Percentiles rank a stretch among this genome's conserved stretches.
Evolutionary conservation across 1,284 basidiomycete species (phyloP).

Genomic region (Naganishia sp.): DNA sequence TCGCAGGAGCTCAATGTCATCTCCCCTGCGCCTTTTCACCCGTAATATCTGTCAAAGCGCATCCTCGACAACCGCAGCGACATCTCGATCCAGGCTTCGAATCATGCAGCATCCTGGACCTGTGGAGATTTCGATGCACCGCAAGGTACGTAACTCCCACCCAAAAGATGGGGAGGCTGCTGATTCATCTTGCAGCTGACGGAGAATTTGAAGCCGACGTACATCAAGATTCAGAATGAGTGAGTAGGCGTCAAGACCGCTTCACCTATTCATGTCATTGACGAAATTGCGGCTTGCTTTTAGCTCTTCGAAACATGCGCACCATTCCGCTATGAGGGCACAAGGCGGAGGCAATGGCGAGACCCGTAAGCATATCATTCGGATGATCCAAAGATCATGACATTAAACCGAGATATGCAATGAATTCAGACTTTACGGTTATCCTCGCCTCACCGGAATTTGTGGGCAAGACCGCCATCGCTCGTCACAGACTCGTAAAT

Average conservation of each 20-base stretch:
- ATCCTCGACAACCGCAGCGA: neutral
- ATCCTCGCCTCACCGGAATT: conserved; percentile 50
- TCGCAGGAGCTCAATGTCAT: conserved; percentile 15
- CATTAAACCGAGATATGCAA: neutral
- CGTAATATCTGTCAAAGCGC: conserved; percentile 20
- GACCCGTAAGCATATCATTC: conserved; percentile 44
- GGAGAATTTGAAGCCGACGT: conserved; percentile 46
- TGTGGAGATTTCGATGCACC: conserved; percentile 49
- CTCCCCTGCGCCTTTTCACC: conserved; percentile 11
- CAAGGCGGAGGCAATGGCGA: conserved; percentile 51
- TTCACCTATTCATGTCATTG: too few species aligned
- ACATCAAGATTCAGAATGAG: conserved; percentile 52
- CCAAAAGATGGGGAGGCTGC: neutral
- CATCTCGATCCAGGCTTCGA: conserved; percentile 16
- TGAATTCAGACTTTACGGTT: conserved; percentile 51
- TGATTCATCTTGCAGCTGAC: conserved; percentile 39
- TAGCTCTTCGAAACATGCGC: conserved; percentile 50
- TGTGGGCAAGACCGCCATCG: conserved; percentile 48
- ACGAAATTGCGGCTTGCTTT: neutral
- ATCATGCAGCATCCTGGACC: conserved; percentile 45
- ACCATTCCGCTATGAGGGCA: conserved; percentile 52
- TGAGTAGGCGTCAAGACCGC: conserved; percentile 3
- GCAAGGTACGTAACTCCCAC: conserved; percentile 42
- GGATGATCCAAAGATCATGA: neutral
- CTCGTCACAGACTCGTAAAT: conserved; percentile 54